A percentile compares a stretch with the other conserved stretches of the same genome.
Conservation (phyloP, 352 stramenopile genomes). For the Phytophthora pini region DNA sequence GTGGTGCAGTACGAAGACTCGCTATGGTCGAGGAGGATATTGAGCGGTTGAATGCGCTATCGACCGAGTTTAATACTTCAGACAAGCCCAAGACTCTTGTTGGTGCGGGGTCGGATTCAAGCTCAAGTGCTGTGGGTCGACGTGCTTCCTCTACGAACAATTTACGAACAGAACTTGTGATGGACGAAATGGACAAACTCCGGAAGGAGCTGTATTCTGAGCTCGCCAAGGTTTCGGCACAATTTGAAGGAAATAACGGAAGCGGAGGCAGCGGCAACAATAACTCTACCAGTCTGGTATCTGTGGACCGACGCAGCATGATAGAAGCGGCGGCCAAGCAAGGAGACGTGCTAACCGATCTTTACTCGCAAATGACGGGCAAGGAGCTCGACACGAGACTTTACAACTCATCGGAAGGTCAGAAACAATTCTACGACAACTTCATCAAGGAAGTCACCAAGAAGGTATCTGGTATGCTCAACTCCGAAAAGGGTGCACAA, state of each 20-base stretch:
- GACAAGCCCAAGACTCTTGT: constrained; percentile 14
- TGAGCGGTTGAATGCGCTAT: constrained; percentile 51
- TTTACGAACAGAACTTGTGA: constrained; percentile 33
- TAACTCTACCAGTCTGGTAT: constrained; percentile 27
- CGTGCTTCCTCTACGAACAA: constrained; percentile 29
- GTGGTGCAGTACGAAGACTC: constrained; percentile 60
- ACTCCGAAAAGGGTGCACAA: constrained; percentile 44
- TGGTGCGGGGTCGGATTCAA: background rate
- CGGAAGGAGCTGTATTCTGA: constrained; percentile 61
- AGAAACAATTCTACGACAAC: constrained; percentile 74
- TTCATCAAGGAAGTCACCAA: constrained; percentile 82
- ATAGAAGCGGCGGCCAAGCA: constrained; percentile 35
- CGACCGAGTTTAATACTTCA: constrained; percentile 31
- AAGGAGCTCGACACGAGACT: constrained; percentile 58
- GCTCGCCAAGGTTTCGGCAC: constrained; percentile 50
- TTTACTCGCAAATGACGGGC: constrained; percentile 68
- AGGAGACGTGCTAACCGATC: constrained; percentile 56
- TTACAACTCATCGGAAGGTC: constrained; percentile 45
- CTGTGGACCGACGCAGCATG: constrained; percentile 23
- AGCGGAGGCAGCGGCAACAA: constrained; percentile 15
- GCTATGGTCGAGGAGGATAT: constrained; percentile 71
- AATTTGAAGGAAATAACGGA: constrained; percentile 26
- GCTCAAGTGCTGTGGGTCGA: background rate
- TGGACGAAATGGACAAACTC: constrained; percentile 57
- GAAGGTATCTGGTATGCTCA: constrained; percentile 71